Percentiles rank a stretch among this genome's conserved stretches.
Evolutionary conservation across 2,329 filamentous ascomycete species (phyloP).

Genomic region (Lithohypha guttulata): DNA sequence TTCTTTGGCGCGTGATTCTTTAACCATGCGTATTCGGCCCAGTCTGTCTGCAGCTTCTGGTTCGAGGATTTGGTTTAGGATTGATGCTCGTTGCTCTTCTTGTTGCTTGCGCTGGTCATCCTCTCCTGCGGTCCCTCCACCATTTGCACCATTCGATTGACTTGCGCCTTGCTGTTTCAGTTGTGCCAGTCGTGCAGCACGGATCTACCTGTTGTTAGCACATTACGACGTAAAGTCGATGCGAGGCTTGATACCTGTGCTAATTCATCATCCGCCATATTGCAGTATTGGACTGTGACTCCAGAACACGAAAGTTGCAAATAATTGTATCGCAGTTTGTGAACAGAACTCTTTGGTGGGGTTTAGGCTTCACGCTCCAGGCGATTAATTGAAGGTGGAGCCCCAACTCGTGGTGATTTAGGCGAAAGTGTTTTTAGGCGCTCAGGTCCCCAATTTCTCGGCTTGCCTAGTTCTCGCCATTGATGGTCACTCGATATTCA

Average conservation of each 20-base stretch:
- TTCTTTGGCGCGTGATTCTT: constrained; percentile 78
- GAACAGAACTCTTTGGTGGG: no score
- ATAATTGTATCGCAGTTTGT: no score
- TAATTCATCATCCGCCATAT: constrained; percentile 56
- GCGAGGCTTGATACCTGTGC: constrained; percentile 41
- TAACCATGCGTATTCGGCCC: constrained; percentile 88
- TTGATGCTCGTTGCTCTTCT: constrained; percentile 61
- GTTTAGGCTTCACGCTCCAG: no score
- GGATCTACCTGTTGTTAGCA: constrained; percentile 49
- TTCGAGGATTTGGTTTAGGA: constrained; percentile 86
- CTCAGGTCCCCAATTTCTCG: no score
- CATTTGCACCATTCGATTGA: constrained; percentile 38
- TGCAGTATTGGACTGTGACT: no score
- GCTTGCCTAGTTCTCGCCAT: background rate
- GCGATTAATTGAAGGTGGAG: no score
- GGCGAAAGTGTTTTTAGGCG: no score
- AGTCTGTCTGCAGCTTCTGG: constrained; percentile 89
- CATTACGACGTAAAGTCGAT: no score
- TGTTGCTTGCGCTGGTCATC: constrained; percentile 48
- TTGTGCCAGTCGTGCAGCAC: constrained; percentile 85
- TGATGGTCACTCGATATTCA: background rate
- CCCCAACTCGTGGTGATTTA: no score
- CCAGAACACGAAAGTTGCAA: no score
- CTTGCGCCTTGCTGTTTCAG: constrained; percentile 63
- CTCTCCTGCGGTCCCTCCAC: constrained; percentile 32